Evolutionary conservation across 2,329 filamentous ascomycete species (phyloP), one percentile per base, ranked within the genome.

Genomic region (Hirsutella minnesotensis): DNA sequence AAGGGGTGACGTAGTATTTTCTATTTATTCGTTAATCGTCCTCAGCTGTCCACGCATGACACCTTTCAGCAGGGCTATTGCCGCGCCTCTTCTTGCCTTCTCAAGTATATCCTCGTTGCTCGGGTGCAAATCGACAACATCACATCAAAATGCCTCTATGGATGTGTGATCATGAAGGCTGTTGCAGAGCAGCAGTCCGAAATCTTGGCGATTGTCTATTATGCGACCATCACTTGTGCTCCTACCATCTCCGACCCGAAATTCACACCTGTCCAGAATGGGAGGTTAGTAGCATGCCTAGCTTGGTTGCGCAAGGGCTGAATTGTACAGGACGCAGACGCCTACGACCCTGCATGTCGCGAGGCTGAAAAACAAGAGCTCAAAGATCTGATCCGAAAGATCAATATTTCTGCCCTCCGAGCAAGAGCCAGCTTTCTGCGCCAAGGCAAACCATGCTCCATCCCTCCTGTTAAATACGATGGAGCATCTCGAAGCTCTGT

Each of bases 151-250:
- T 59, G 53, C 53, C 55, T 44, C 49, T 64, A 47, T 64, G 59
- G 61, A 34, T 5, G 3, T 65, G 61, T 49, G 58, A 62, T 49
- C 51, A 57, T 43, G 44, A 54, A 20, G 39, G 41, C 42, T 65
- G 61, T 46, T 27, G 47, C 34, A 58, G 51, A 31, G 41, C 60
- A 18, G 56, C 57, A 42, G 59, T 65, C 39, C 62, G 62, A 35
- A 57, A 35, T 38, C 44, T 55, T 24, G 63, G 63, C 13, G 57
- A 62, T 38, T 68, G 63, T 29, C 43, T 61, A 9, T 53, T 67
- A n/a, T 67, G 64, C 47, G 47, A 58, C 47, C 59, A 56, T 16
- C 62, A 66, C 54, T 48, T 67, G 40, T 67, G 62, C 44, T 52
- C 45, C 24, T 46, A 47, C 22, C 63, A 67, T 51, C 44, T 66